Evolutionary conservation across 768 basidiomycete species (phyloP), one percentile per base, ranked within the genome.

Genomic region (Russula virescens): DNA sequence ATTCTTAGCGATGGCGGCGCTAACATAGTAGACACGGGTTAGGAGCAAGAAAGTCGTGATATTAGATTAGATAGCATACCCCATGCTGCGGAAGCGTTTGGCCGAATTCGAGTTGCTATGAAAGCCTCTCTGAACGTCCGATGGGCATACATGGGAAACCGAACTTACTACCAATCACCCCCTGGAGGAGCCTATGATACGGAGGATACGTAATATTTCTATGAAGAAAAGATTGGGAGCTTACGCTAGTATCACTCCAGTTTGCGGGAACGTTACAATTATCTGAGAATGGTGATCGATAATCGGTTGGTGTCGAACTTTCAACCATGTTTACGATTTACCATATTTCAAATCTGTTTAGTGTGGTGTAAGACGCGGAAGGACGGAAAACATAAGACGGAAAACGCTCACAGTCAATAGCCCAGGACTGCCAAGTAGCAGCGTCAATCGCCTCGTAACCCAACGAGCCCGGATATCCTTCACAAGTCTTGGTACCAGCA

Each of bases 401-500:
- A 16, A 19, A 26, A 8, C 16, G 62, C 70, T 61, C 49, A 73
- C 73, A 83, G 63, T 84, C 83, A 46, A 84, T 75, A 7, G 79
- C 81, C 83, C 83, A 84, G 28, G 75, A 75, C 56, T 68, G 74
- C 67, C 80, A 84, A 6, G 82, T 82, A 23, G 75, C 71, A 1
- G 82, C 83, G 69, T 83, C 83, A 38, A 79, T 71, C 13, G 54
- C 64, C 66, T 84, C 83, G 52, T 74, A 73, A 16, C 80, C 81
- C 14, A 83, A 69, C 2, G 82, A 83, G n/a, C 76, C 82, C n/a
- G 83, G 82, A 67, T 69, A 84, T 26, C 81, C 81, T 28, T 80
- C 76, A 58, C 83, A 84, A 3, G 82, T 84, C 7, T 70, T 68
- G 0, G 77, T 80, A 3, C 83, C 83, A 19, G 81, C 80, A 65